Percentiles rank a stretch among this genome's conserved stretches.
Evolutionary conservation across 495 filamentous ascomycete species (phyloP).

Genomic region (Trichodelitschia bisporula): DNA sequence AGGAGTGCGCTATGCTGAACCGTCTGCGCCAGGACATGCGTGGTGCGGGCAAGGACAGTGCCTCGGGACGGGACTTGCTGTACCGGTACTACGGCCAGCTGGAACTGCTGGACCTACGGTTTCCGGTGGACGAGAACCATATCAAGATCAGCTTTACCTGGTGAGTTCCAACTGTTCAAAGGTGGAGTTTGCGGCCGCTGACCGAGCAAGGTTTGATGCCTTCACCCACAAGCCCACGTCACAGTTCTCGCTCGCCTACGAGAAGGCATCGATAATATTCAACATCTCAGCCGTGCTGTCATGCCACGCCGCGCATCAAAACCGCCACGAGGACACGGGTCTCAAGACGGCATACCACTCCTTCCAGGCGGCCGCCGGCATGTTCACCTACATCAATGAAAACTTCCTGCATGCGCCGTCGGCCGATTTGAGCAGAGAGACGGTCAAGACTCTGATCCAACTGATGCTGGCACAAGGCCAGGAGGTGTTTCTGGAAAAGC

Average conservation of each 20-base stretch:
- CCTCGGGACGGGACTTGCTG: slow-evolving; percentile 72
- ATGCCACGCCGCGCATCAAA: slow-evolving; percentile 84
- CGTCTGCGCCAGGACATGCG: slow-evolving; percentile 97
- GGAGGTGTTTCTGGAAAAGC: slow-evolving; percentile 93
- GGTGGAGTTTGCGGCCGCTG: slow-evolving; percentile 1
- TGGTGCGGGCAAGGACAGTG: slow-evolving; percentile 90
- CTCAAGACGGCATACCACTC: slow-evolving; percentile 95
- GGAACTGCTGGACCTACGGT: slow-evolving; percentile 79
- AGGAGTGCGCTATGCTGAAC: slow-evolving; percentile 90
- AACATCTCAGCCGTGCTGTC: slow-evolving; percentile 96
- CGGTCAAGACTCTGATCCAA: slow-evolving; percentile 78
- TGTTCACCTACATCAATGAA: slow-evolving; percentile 99
- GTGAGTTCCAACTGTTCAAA: slow-evolving; percentile 24
- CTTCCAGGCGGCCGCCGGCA: slow-evolving; percentile 91
- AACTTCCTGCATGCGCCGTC: slow-evolving; percentile 96
- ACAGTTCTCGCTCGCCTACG: slow-evolving; percentile 89
- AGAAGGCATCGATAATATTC: slow-evolving; percentile 98
- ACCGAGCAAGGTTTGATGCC: slow-evolving; percentile 63
- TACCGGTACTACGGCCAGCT: slow-evolving; percentile 97
- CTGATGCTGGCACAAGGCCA: slow-evolving; percentile 89
- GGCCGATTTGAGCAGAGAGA: slow-evolving; percentile 79
- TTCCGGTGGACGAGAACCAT: slow-evolving; percentile 94
- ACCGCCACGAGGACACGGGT: slow-evolving; percentile 71
- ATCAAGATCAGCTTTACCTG: slow-evolving; percentile 98
- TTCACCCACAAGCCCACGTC: slow-evolving; percentile 92